Conservation (phyloP, 2,329 filamentous ascomycete species). For the Aspergillus sp. region DNA sequence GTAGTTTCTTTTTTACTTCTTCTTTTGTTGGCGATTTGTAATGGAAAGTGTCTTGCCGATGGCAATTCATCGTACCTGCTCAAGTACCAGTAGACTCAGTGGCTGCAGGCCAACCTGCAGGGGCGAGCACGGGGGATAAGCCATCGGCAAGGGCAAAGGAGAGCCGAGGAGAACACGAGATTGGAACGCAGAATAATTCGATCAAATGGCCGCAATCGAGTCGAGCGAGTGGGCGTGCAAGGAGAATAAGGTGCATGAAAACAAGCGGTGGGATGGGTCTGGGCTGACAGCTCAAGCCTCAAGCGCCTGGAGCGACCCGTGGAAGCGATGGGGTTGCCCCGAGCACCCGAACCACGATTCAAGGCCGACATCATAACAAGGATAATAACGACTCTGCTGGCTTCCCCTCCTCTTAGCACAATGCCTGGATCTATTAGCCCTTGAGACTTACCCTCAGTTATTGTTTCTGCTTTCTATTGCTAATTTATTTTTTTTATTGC, state of each 20-base stretch:
- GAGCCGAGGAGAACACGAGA: not conserved
- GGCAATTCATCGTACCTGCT: too few relatives aligned
- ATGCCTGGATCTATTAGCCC: not conserved
- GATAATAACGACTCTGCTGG: conserved; percentile 1
- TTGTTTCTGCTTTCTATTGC: conserved; percentile 4
- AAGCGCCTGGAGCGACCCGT: conserved; percentile 1
- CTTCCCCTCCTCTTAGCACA: not conserved
- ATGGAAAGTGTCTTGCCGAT: too few relatives aligned
- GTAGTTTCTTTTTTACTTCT: too few relatives aligned
- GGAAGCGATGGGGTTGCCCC: conserved; percentile 20
- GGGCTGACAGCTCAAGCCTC: conserved; percentile 4
- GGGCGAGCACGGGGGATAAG: not conserved
- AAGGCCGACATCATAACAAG: conserved; percentile 12
- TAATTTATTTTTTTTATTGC: conserved; percentile 5
- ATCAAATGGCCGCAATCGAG: not conserved
- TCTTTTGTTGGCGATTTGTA: too few relatives aligned
- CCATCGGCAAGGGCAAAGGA: not conserved
- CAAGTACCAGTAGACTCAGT: not conserved
- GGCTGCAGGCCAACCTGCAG: not conserved
- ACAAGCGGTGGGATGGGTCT: not conserved
- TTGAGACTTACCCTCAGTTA: not conserved
- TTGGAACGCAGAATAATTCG: not conserved
- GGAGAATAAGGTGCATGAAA: not conserved
- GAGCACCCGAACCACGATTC: conserved; percentile 21
- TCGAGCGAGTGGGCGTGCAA: not conserved